Evolutionary conservation across 257 asterid genomes (phyloP), one percentile per base, ranked within the genome.

Genomic region (Agastache rugosa): DNA sequence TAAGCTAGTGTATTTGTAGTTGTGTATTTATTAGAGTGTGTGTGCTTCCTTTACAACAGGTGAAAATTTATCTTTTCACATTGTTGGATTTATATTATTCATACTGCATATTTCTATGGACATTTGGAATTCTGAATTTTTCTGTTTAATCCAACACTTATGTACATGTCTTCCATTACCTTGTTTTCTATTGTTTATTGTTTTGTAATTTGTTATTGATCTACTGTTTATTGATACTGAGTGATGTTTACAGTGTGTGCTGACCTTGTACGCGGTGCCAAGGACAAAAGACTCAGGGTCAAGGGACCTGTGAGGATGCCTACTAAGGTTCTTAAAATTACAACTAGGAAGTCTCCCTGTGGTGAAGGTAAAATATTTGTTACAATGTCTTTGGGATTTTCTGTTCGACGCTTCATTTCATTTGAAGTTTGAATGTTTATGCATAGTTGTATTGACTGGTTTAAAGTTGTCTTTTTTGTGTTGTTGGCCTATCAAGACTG

Each of bases 221-320:
- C 34, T 9, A 22, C 14, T 9, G 17, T 54, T 10, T 27, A 8
- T 54, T 79, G 66, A 81, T 48, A 6, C n/a, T 34, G 63, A 41
- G 31, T 74, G 35, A 15, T 65, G 34, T 66, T 35, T 20, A 6
- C 82, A 86, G 90, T 86, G 14, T 87, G 88, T 71, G 78, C 83
- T 16, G 93, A 88, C 58, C 83, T 89, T 69, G 90, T 89, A 12
- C 90, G 91, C 31, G 91, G 90, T 37, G 96, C 91, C 27, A 87
- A 85, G 86, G 93, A 87, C 77, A 89, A 89, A 62, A 81, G 82
- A 12, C 87, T 89, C 59, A 75, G 88, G 76, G 93, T 87, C 37
- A 87, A 89, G 83, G 96, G 96, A 76, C 90, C 91, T 0, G 91
- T 87, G 75, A 83, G 96, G 54, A 87, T 87, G 80, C 96, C 96